phyloP scores from a whole-genome alignment of 2,329 filamentous ascomycete species.

The Stylonectria norvegica region DNA sequence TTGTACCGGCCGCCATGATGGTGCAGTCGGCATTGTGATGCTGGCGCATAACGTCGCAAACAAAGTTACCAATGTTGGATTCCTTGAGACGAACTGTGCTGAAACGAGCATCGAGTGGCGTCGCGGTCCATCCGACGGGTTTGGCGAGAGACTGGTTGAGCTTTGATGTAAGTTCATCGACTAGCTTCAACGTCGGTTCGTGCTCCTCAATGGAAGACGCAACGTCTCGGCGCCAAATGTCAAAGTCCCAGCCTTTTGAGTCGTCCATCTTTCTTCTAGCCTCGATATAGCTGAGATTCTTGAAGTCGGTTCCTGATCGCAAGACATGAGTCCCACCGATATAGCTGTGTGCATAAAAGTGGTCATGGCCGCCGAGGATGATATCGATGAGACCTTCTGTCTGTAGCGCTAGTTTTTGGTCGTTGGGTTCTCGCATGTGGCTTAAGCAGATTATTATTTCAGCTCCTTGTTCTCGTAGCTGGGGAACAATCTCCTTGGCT shows the following conservation, averaged over 20 bases:
- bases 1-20: constrained; percentile 81
- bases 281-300: constrained; percentile 86
- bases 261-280: constrained; percentile 55
- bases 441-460: constrained; percentile 80
- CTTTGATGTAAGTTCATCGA: constrained; percentile 66
- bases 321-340: constrained; percentile 79
- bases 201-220: constrained; percentile 66
- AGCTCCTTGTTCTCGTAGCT: constrained; percentile 70
- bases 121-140: constrained; percentile 77
- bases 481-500: constrained; percentile 70
- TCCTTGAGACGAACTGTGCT: constrained; percentile 73
- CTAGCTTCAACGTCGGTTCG: constrained; percentile 55
- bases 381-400: constrained; percentile 75
- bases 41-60: constrained; percentile 85
- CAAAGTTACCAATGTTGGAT: constrained; percentile 85
- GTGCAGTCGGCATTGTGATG: constrained; percentile 79
- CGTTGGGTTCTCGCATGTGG: constrained; percentile 85
- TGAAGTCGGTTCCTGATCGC: constrained; percentile 88
- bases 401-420: constrained; percentile 77
- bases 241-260: constrained; percentile 66
- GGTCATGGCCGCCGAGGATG: constrained; percentile 84
- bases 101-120: constrained; percentile 81
- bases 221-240: constrained; percentile 72
- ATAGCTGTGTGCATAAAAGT: constrained; percentile 76
- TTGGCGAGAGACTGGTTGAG: constrained; percentile 76